Evolutionary conservation across 192 early-diverging fungal genomes (phyloP), one percentile per base, ranked within the genome.

Genomic region (Coemansia sp.): DNA sequence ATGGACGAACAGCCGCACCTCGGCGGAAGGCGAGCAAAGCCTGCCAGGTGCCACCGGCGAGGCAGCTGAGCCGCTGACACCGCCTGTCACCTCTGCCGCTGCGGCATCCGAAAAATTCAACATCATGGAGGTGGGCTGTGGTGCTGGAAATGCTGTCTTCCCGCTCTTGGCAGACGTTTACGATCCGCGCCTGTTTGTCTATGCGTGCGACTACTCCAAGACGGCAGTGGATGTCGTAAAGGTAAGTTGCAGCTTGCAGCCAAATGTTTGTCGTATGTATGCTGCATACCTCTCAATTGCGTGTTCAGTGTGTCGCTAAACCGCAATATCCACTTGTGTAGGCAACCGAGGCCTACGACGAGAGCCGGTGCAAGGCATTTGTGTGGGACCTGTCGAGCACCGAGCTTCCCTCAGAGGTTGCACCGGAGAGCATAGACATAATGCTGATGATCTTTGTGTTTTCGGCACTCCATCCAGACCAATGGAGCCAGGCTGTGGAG

Each of bases 401-500:
- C 41, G 68, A 76, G 23, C 72, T 87, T 2, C 90, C 91, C 14
- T 39, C 70, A 36, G 72, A 86, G 12, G 82, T 93, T 37, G 85
- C 79, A 38, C 82, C 88, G 8, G 85, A 42, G 1, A 84, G 87
- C 36, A 55, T 94, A 38, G 92, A 94, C 69, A 83, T 93, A 45
- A 84, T 87, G 75, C 81, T 88, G 8, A 92, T 91, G 76, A 86
- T 94, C 56, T 94, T 94, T 83, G 90, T 93, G 14, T 84, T 94
- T 20, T 90, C 88, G 26, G 92, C 92, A 2, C 69, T 94, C 18
- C 86, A 93, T 59, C 86, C 91, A 68, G 61, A 65, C 31, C 83
- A 89, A 31, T 93, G 92, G 92, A 60, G 61, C 25, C 83, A 84
- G 41, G 90, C 90, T 0, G 82, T 86, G 1, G 61, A 68, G 3